Evolutionary conservation across 331 rosid species (phyloP), one percentile per base, ranked within the genome.

Genomic region (Malus hybrid): DNA sequence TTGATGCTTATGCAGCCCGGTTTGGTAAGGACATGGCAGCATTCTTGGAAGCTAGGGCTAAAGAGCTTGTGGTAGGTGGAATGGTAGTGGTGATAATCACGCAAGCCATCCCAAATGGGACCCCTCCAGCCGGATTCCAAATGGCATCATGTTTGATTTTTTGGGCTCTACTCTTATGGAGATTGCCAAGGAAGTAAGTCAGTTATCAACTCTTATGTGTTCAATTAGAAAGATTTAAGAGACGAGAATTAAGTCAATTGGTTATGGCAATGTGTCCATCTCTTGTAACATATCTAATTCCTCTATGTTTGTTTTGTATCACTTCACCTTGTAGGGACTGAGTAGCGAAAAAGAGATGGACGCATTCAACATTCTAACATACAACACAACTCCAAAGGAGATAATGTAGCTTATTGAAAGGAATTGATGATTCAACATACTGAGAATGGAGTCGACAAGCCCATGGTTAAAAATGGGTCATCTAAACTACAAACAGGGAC

Each of bases 171-270:
- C 29, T 28, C 75, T 76, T 5, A 29, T 68, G 80, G 74, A 68
- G 33, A 67, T 76, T 67, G 69, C 74, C 48, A 76, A 68, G 20
- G 74, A 76, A 28, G 75, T 76, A n/a, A 56, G 60, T 68, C 33
- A 22, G 4, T 10, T 31, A 8, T 15, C n/a, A 20, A n/a, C 18
- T 48, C 9, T 48, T 7, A n/a, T 4, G 13, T 59, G 65, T 12
- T 34, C 6, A 60, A 0, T 15, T 32, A 56, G 2, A 33, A 28
- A 62, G 5, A 6, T n/a, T 7, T 0, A 52, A 52, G 2, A 1
- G 4, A 52, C 4, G 2, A 52, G 22, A 52, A 52, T 52, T 52
- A 52, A 0, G 22, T 52, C 10, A 6, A 0, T 52, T 52, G 22
- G 10, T 52, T 52, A 6, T 52, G 10, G 1, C 22, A 52, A 18